A percentile compares a stretch with the other conserved stretches of the same genome.
Evolutionary conservation across 2,329 filamentous ascomycete species (phyloP).

Genomic region (Calonectria montana): DNA sequence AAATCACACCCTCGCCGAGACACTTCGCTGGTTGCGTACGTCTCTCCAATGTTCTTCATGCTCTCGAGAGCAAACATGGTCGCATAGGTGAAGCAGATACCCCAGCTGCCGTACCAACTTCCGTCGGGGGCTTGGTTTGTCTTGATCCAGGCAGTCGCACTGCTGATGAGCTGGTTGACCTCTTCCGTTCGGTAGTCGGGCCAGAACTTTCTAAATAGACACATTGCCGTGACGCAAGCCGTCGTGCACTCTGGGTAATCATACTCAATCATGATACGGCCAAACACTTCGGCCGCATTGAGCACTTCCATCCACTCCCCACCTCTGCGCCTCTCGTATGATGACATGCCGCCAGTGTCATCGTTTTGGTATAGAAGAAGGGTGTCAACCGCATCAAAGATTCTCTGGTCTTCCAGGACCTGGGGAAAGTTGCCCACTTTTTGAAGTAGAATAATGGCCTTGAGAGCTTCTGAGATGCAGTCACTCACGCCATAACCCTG

Average conservation of each 20-base stretch:
- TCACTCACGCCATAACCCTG: constrained; percentile 98
- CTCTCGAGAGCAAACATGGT: constrained; percentile 96
- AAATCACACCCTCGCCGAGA: constrained; percentile 86
- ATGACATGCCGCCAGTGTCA: constrained; percentile 83
- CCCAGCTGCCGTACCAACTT: constrained; percentile 98
- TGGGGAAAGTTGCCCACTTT: constrained; percentile 79
- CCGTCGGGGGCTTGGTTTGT: constrained; percentile 81
- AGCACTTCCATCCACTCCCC: constrained; percentile 83
- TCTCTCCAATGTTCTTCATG: constrained; percentile 83
- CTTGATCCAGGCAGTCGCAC: constrained; percentile 87
- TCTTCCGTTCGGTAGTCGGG: constrained; percentile 83
- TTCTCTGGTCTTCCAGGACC: constrained; percentile 79
- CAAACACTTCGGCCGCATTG: constrained; percentile 97
- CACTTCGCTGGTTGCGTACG: constrained; percentile 77
- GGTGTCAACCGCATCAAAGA: constrained; percentile 91
- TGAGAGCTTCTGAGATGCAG: constrained; percentile 91
- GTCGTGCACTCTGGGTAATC: constrained; percentile 99
- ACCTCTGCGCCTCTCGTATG: constrained; percentile 87
- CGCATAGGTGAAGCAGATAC: constrained; percentile 97
- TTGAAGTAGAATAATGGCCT: constrained; percentile 87
- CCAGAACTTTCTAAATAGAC: constrained; percentile 83
- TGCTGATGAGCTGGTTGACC: constrained; percentile 77
- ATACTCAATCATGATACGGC: constrained; percentile 98
- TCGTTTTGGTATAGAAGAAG: constrained; percentile 90
- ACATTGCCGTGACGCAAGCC: constrained; percentile 88